Evolutionary conservation across 805 yeast species (phyloP), one percentile per base, ranked within the genome.

Genomic region (Komagataella pastoris): DNA sequence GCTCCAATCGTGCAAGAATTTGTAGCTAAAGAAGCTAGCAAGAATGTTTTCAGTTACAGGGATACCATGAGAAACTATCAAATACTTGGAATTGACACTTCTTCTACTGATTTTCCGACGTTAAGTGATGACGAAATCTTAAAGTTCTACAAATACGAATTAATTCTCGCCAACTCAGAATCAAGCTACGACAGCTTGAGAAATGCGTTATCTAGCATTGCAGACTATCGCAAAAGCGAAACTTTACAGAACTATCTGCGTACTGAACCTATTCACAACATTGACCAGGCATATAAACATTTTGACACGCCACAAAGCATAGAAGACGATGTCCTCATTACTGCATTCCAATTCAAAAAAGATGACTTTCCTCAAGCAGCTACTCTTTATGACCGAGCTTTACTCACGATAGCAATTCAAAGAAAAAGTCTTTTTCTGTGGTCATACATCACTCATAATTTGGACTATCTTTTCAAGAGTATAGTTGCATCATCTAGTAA

Each of bases 311-410:
- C 73, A 51, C 70, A 72, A 1, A 65, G 71, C 0, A 78, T 81
- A 12, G 83, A 77, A 53, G 87, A 83, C 60, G 93, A 86, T 55
- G 79, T 85, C 47, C 76, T 88, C 2, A 72, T 80, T 24, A 84
- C 95, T 1, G 90, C 95, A 0, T 85, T 79, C 59, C 81, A 84
- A 53, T 71, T 84, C 47, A 80, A 81, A 54, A 59, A 74, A 1
- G 76, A 77, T 46, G 95, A 86, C 49, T 55, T 59, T 1, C 71
- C 70, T 1, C 70, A 73, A 51, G 60, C 75, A 50, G 69, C 66
- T 44, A 56, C 77, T 36, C 54, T 60, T 49, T 65, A 71, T 51
- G 75, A 79, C 48, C 72, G 83, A 53, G 80, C 89, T 0, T 65
- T 86, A 47, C 66, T 80, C 23, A 76, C 89, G 0, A 71, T 86